phyloP scores from a whole-genome alignment of 108 stramenopile genomes.

The Skeletonema costatum region DNA sequence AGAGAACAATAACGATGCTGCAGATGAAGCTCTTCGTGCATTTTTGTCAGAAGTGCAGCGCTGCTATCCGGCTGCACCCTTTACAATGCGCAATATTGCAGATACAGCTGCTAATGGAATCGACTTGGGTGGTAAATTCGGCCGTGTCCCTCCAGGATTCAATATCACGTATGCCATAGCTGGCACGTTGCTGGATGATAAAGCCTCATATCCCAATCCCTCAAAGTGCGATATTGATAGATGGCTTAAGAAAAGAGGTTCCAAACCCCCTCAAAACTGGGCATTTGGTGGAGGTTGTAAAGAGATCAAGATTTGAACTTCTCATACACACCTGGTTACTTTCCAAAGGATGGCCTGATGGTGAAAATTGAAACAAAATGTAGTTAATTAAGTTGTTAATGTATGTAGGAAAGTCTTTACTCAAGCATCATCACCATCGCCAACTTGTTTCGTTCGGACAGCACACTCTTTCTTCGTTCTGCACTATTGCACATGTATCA shows the following conservation, averaged over 20 bases:
- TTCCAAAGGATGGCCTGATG: slow-evolving; percentile 28
- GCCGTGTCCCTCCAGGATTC: slow-evolving; percentile 23
- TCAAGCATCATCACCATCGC: background rate
- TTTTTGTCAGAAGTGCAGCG: slow-evolving; percentile 30
- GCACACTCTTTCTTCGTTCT: background rate
- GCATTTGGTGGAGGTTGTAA: slow-evolving; percentile 41
- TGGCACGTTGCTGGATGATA: slow-evolving; percentile 29
- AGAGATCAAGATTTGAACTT: slow-evolving; percentile 33
- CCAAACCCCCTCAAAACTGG: background rate
- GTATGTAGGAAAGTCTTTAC: background rate
- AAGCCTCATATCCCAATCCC: slow-evolving; percentile 13
- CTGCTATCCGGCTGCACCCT: slow-evolving; percentile 41
- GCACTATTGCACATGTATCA: background rate
- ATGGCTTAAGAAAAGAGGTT: slow-evolving; percentile 5
- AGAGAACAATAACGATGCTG: background rate
- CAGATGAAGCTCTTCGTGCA: slow-evolving; percentile 6
- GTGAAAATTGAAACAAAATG: background rate
- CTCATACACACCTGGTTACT: slow-evolving; percentile 38
- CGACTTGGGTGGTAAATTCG: slow-evolving; percentile 22
- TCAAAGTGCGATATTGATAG: slow-evolving; percentile 17
- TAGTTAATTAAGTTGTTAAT: background rate
- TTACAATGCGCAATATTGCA: slow-evolving; percentile 34
- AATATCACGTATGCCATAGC: slow-evolving; percentile 33
- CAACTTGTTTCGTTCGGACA: background rate
- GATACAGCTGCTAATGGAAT: slow-evolving; percentile 10